These are phyloP conservation scores for Pugionium dolabratum DNA, from an alignment of 345 rosid genomes.

Conservation along the genomic window DNA sequence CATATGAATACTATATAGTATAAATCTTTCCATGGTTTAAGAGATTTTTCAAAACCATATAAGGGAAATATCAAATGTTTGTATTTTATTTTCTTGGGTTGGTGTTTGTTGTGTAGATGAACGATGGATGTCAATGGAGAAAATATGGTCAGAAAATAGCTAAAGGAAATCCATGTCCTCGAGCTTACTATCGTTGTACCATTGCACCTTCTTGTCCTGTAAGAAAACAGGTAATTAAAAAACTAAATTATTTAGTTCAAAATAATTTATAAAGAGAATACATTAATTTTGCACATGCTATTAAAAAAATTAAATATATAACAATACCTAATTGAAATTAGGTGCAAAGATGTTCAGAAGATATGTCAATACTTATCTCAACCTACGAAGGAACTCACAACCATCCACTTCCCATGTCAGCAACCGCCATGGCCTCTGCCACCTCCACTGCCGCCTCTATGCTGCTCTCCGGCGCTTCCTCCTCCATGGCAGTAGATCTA, in stretches of 20 bases:
- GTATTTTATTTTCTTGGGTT: slow-evolving; percentile 2
- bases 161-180: slow-evolving; percentile 95
- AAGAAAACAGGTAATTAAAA: slow-evolving; percentile 70
- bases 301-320: neutral
- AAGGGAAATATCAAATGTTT: neutral
- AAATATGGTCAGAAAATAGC: slow-evolving; percentile 94
- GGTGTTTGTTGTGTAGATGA: slow-evolving; percentile 54
- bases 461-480: slow-evolving; percentile 65
- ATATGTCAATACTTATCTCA: slow-evolving; percentile 79
- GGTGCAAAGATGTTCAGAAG: slow-evolving; percentile 91
- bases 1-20: neutral
- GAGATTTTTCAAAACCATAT: neutral
- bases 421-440: slow-evolving; percentile 96
- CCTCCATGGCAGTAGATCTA: slow-evolving; percentile 43
- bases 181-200: slow-evolving; percentile 95
- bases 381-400: slow-evolving; percentile 96
- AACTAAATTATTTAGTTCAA: neutral
- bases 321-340: slow-evolving; percentile 15
- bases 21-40: neutral
- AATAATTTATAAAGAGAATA: neutral
- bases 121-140: slow-evolving; percentile 98
- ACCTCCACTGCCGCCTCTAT: slow-evolving; percentile 92
- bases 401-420: slow-evolving; percentile 85
- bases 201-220: slow-evolving; percentile 83
- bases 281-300: neutral